A percentile compares a stretch with the other conserved stretches of the same genome.
phyloP scores from a whole-genome alignment of 495 filamentous ascomycete species.

The Penicillium turbatum region DNA sequence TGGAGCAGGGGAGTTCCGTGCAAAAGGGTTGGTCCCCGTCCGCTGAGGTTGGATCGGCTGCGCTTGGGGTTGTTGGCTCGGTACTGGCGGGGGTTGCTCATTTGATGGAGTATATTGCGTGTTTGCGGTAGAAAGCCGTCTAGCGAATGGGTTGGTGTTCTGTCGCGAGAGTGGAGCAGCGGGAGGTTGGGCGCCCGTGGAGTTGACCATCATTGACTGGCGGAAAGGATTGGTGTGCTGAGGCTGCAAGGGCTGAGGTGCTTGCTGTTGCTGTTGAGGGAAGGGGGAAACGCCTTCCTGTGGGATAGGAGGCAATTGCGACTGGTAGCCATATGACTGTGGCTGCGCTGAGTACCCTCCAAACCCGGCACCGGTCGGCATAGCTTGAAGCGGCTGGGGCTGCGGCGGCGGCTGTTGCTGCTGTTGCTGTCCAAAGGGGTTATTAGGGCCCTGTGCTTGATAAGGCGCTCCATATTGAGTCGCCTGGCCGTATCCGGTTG shows the following conservation, averaged over 20 bases:
- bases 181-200: slow-evolving; percentile 40
- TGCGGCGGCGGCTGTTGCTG: slow-evolving; percentile 6
- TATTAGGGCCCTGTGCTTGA: slow-evolving; percentile 41
- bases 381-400: slow-evolving; percentile 50
- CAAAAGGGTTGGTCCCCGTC: slow-evolving; percentile 52
- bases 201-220: slow-evolving; percentile 69
- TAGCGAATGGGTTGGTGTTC: slow-evolving; percentile 84
- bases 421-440: slow-evolving; percentile 51
- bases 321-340: slow-evolving; percentile 46
- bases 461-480: slow-evolving; percentile 40
- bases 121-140: slow-evolving; percentile 44
- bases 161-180: slow-evolving; percentile 52
- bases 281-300: slow-evolving; percentile 56
- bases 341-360: slow-evolving; percentile 75
- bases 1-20: slow-evolving; percentile 40
- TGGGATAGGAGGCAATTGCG: slow-evolving; percentile 55
- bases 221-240: slow-evolving; percentile 82
- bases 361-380: slow-evolving; percentile 78
- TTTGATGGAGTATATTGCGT: slow-evolving; percentile 30
- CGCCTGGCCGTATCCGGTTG: slow-evolving; percentile 14
- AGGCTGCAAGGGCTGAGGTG: slow-evolving; percentile 36
- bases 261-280: slow-evolving; percentile 41
- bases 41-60: slow-evolving; percentile 39
- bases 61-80: slow-evolving; percentile 33
- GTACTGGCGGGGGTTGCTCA: slow-evolving; percentile 38